phyloP scores from a whole-genome alignment of 331 rosid genomes.

The Erythrophleum ivorense region DNA sequence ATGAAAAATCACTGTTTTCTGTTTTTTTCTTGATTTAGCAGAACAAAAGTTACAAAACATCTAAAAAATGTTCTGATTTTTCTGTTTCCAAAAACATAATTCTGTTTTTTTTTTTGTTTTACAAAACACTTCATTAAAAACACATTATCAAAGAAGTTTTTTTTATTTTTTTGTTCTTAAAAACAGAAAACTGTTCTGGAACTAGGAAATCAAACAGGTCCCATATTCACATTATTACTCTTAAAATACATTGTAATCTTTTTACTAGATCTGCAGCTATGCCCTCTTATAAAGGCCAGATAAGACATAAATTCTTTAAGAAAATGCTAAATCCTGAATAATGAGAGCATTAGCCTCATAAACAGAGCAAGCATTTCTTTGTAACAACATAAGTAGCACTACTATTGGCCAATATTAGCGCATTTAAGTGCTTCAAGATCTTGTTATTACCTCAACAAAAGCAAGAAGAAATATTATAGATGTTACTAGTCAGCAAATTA shows the following conservation, averaged over 20 bases:
- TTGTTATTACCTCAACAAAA: not conserved
- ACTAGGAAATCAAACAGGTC: no score
- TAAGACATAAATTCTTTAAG: not conserved
- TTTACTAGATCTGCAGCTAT: constrained; percentile 1
- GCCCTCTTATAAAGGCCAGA: not conserved
- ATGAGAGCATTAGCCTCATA: not conserved
- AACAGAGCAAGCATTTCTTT: not conserved
- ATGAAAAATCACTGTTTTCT: no score
- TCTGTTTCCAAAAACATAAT: no score
- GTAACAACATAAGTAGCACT: not conserved
- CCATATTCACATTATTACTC: not conserved
- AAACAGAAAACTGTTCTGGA: no score
- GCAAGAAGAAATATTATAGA: not conserved
- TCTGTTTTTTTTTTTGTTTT: no score
- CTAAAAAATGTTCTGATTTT: no score
- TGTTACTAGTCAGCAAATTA: not conserved
- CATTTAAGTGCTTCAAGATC: not conserved
- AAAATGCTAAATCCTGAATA: constrained; percentile 1
- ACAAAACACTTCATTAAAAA: no score
- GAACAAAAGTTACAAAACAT: no score
- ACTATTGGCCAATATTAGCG: not conserved
- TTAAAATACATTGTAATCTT: not conserved
- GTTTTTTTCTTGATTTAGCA: no score
- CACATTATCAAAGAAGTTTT: no score
- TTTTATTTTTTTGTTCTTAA: no score